These are phyloP conservation scores for Pseudonitzschia multistriata DNA, from an alignment of 108 stramenopile species.

Conservation along the genomic window DNA sequence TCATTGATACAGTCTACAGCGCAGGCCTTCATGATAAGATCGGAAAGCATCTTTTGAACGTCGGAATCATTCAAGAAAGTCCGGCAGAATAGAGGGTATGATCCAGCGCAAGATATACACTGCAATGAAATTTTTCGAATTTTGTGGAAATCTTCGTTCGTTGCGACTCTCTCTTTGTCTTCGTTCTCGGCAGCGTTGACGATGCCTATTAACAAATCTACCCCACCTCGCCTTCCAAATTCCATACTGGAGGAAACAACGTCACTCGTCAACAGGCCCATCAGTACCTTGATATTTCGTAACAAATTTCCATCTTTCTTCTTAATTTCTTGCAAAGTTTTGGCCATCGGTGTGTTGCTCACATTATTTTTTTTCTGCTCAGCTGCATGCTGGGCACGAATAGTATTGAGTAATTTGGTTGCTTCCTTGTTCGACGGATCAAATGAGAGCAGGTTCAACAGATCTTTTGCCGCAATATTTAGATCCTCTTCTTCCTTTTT, in stretches of 20 bases:
- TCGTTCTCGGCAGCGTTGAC: conserved; percentile 13
- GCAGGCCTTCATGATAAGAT: conserved; percentile 19
- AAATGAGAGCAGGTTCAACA: conserved; percentile 55
- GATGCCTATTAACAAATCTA: conserved; percentile 46
- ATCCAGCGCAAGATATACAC: conserved; percentile 43
- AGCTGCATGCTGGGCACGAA: conserved; percentile 54
- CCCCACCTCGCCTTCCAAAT: conserved; percentile 63
- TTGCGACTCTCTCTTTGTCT: neutral
- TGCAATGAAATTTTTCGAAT: conserved; percentile 27
- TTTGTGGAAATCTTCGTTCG: conserved; percentile 4
- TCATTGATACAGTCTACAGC: conserved; percentile 32
- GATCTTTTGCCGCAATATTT: conserved; percentile 73
- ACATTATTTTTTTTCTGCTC: conserved; percentile 34
- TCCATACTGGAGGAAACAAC: conserved; percentile 56
- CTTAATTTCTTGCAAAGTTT: conserved; percentile 42
- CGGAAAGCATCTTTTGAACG: conserved; percentile 42
- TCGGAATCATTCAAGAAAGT: conserved; percentile 28
- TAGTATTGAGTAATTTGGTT: conserved; percentile 45
- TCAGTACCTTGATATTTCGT: conserved; percentile 47
- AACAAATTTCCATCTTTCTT: conserved; percentile 37
- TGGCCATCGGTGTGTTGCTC: conserved; percentile 38
- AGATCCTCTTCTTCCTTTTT: conserved; percentile 43
- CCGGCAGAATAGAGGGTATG: conserved; percentile 43
- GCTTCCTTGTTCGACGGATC: conserved; percentile 74
- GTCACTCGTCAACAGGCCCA: conserved; percentile 63